Evolutionary conservation across 2,329 filamentous ascomycete species (phyloP).

Genomic region (Phialophora chinensis): DNA sequence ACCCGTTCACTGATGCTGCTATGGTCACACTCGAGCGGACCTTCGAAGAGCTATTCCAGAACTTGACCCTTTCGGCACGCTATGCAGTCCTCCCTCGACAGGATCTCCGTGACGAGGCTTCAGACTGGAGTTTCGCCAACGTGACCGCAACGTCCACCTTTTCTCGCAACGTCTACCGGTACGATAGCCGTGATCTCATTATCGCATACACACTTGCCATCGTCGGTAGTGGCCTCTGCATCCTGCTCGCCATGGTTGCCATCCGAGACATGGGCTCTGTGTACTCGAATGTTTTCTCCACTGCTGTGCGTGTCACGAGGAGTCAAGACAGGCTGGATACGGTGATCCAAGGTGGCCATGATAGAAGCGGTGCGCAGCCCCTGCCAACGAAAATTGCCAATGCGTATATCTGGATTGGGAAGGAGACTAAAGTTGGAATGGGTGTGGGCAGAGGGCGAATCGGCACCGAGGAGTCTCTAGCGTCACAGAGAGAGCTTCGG

Average conservation of each 20-base stretch:
- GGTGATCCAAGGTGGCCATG: constrained; percentile 2
- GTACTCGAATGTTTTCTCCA: constrained; percentile 17
- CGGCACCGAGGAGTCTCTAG: neutral
- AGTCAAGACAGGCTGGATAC: constrained; percentile 1
- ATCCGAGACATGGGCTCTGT: constrained; percentile 8
- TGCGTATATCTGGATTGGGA: constrained; percentile 7
- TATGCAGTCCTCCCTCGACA: constrained; percentile 12
- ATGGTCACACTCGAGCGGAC: constrained; percentile 12
- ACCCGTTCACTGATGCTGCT: constrained; percentile 2
- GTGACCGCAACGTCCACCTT: constrained; percentile 11
- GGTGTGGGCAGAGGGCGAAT: neutral
- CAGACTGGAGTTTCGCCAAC: constrained; percentile 5
- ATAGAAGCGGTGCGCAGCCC: constrained; percentile 7
- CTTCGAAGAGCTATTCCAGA: constrained; percentile 6
- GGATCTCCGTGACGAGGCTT: constrained; percentile 9
- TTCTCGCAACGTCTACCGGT: constrained; percentile 12
- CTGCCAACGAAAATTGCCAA: constrained; percentile 8
- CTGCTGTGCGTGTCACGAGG: constrained; percentile 4
- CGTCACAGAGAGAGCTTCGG: neutral
- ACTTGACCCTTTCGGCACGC: constrained; percentile 13
- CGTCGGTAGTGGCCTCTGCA: constrained; percentile 4
- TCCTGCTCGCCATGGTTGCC: constrained; percentile 7
- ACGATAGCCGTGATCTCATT: constrained; percentile 7
- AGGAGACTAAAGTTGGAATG: neutral
- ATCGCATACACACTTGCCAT: constrained; percentile 3